phyloP scores from a whole-genome alignment of 1,284 basidiomycete species.

The Cryptococcus depauperatus region DNA sequence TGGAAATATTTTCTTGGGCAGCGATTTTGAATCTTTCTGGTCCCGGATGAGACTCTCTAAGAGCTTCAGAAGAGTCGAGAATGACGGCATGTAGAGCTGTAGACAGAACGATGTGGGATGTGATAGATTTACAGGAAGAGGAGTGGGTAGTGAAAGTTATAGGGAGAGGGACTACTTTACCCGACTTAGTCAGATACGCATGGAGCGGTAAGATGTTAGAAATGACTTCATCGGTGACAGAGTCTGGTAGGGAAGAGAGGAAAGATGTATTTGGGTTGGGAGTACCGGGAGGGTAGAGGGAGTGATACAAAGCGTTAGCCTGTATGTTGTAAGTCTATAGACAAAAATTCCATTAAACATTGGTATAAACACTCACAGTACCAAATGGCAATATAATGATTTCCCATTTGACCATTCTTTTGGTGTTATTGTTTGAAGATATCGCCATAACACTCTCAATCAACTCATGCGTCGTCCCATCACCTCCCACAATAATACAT shows the following conservation, averaged over 20 bases:
- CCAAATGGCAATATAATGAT: slow-evolving; percentile 59
- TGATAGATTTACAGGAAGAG: slow-evolving; percentile 2
- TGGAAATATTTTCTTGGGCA: slow-evolving; percentile 61
- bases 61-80: slow-evolving; percentile 66
- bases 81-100: slow-evolving; percentile 77
- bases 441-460: slow-evolving; percentile 53
- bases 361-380: slow-evolving; percentile 47
- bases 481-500: slow-evolving; percentile 68
- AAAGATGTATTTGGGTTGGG: slow-evolving; percentile 35
- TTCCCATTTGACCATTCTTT: slow-evolving; percentile 19
- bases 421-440: neutral
- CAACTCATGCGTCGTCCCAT: slow-evolving; percentile 84
- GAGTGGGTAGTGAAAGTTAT: slow-evolving; percentile 53
- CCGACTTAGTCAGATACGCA: slow-evolving; percentile 2
- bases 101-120: slow-evolving; percentile 48
- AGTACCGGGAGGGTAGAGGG: slow-evolving; percentile 29
- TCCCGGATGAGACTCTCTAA: slow-evolving; percentile 62
- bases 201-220: slow-evolving; percentile 5
- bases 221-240: neutral
- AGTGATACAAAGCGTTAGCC: slow-evolving; percentile 80
- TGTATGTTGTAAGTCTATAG: slow-evolving; percentile 1
- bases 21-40: slow-evolving; percentile 81
- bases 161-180: slow-evolving; percentile 49
- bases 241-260: neutral
- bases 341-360: slow-evolving; percentile 2